Percentiles rank a stretch among this genome's conserved stretches.
These are phyloP conservation scores for Cadophora malorum DNA, from an alignment of 2,329 filamentous ascomycete species.

Conservation along the genomic window DNA sequence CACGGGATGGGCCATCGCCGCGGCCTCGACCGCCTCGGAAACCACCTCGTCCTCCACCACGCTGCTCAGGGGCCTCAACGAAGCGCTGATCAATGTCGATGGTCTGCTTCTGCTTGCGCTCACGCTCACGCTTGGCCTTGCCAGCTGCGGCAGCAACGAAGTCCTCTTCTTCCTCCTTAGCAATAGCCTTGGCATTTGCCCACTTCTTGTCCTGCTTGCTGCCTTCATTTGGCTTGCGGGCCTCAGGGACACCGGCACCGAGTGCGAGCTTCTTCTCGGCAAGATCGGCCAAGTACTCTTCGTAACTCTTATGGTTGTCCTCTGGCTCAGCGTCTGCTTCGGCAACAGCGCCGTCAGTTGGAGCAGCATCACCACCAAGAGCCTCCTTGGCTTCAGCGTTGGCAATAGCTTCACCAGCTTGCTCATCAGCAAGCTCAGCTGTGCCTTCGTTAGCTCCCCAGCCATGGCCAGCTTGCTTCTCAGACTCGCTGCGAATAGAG, in stretches of 20 bases:
- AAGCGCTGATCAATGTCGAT: constrained; percentile 88
- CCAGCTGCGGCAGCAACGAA: constrained; percentile 77
- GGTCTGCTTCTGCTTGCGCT: constrained; percentile 90
- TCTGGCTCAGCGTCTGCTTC: constrained; percentile 56
- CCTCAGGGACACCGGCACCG: constrained; percentile 66
- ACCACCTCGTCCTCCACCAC: constrained; percentile 48
- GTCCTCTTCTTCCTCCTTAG: constrained; percentile 70
- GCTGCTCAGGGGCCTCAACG: constrained; percentile 68
- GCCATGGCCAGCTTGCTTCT: constrained; percentile 86
- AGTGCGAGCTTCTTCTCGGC: constrained; percentile 79
- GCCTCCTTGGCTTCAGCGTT: constrained; percentile 81
- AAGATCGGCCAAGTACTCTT: constrained; percentile 82
- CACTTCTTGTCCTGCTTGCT: constrained; percentile 90
- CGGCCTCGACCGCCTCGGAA: constrained; percentile 60
- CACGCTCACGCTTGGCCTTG: constrained; percentile 85
- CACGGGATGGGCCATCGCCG: constrained; percentile 48
- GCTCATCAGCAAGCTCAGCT: constrained; percentile 89
- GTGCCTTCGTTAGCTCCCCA: constrained; percentile 87
- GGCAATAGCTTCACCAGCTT: constrained; percentile 88
- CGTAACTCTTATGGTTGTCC: constrained; percentile 89
- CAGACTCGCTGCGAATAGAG: constrained; percentile 65
- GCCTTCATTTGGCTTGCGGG: constrained; percentile 93
- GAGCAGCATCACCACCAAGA: constrained; percentile 54
- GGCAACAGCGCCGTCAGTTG: constrained; percentile 42
- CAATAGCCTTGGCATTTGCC: constrained; percentile 78